Base-by-base conservation (phyloP, 257 asterid genomes). In the Solanum rostratum region DNA sequence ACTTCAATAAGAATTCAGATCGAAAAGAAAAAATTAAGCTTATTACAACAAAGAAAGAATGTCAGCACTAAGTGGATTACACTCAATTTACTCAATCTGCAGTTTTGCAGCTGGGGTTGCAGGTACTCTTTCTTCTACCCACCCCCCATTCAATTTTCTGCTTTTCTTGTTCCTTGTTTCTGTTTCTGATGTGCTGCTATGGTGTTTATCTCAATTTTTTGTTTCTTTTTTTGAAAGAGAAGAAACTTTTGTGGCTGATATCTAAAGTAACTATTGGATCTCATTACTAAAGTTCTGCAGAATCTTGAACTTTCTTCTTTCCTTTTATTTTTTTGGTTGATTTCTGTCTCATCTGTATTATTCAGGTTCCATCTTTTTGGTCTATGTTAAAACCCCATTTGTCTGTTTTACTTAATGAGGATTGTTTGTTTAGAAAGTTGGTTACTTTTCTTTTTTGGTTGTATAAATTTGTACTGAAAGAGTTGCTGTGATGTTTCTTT, bases 91-190 rank as follows among this genome's bases (percentile, higher is more conserved):
- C 76, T 88, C 97, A 39, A 13, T 90, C 55, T 84, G 86, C 91
- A 88, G 98, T 24, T 85, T 86, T 69, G 94, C 92, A 50, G 98
- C 94, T 90, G 98, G 98, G 62, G 85, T 93, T 90, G 92, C 93
- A 91, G 98, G 98, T 94, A 22, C 60, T 27, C 14, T 27, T 49
- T 30, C 57, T 50, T 27, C 20, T 49, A 10, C 6, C 19, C 39
- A 27, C 30, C 60, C 78, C 43, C 41, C 20, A 16, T 71, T 0
- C 41, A 6, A 29, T 30, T 2, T 54, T 18, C 27, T 29, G 7
- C 5, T 20, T 22, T 79, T 15, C 19, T 57, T 57, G 29, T 57
- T 57, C n/a, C n/a, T 52, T 5, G 3, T 74, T 16, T 52, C 22
- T n/a, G 60, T 79, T 49, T 14, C 24, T 74, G 43, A 15, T 66